Conservation (phyloP, 225 moss, liverwort and hornwort species). For the Sphagnum contortum region DNA sequence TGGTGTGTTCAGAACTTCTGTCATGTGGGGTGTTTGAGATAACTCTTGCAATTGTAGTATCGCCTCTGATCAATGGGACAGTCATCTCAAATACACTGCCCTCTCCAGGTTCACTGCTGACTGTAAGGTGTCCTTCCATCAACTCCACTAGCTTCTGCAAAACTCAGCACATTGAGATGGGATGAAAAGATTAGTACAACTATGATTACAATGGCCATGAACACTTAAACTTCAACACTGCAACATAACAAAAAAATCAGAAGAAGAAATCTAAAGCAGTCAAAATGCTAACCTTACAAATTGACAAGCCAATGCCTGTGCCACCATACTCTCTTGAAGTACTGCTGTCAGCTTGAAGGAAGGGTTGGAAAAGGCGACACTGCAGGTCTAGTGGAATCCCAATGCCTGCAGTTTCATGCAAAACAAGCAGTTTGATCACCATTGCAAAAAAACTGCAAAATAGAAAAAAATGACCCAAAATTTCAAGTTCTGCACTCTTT, state of each 20-base stretch:
- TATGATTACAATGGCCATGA: neutral
- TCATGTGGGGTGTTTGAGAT: constrained; percentile 1
- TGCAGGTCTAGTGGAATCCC: constrained; percentile 54
- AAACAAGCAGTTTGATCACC: neutral
- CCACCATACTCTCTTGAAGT: constrained; percentile 60
- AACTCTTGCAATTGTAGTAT: neutral
- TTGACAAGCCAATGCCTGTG: constrained; percentile 73
- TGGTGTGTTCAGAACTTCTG: constrained; percentile 10
- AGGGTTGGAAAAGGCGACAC: constrained; percentile 60
- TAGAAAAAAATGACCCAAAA: neutral
- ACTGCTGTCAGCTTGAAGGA: constrained; percentile 59
- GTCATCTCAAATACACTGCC: constrained; percentile 72
- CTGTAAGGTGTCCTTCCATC: constrained; percentile 56
- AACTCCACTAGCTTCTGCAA: constrained; percentile 54
- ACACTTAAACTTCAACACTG: neutral
- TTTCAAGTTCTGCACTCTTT: no score
- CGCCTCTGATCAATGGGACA: constrained; percentile 20
- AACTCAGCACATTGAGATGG: no score
- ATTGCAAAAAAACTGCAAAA: no score
- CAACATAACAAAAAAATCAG: neutral
- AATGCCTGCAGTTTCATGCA: constrained; percentile 54
- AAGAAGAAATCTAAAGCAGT: neutral
- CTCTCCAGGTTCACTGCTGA: constrained; percentile 36
- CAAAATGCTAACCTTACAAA: constrained; percentile 32
- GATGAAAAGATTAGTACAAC: neutral